Percentiles rank a stretch among this genome's conserved stretches.
phyloP scores from a whole-genome alignment of 192 early-diverging fungal species.

The Phycomyces blakesleeanus region DNA sequence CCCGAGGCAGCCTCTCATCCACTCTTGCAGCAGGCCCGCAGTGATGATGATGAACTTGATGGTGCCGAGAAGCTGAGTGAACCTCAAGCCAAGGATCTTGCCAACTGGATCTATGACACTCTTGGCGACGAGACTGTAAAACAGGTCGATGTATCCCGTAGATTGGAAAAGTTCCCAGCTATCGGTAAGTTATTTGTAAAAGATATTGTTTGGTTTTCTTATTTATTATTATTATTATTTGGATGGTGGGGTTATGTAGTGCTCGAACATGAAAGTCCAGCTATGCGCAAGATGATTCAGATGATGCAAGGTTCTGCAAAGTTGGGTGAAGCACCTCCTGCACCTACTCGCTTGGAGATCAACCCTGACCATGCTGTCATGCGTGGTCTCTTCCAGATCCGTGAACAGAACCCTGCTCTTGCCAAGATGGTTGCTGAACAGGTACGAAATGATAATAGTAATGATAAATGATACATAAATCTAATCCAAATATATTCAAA shows the following conservation, averaged over 20 bases:
- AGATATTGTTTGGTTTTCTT: neutral
- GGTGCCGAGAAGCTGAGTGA: conserved; percentile 32
- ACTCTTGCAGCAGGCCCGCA: conserved; percentile 15
- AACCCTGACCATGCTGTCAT: conserved; percentile 69
- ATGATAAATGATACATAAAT: neutral
- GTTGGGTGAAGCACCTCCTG: conserved; percentile 48
- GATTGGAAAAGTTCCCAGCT: conserved; percentile 68
- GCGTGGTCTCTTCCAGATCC: conserved; percentile 58
- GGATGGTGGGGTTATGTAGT: conserved; percentile 30
- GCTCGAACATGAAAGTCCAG: conserved; percentile 68
- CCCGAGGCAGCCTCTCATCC: conserved; percentile 42
- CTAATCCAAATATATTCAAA: neutral
- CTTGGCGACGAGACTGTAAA: conserved; percentile 61
- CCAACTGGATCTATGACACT: conserved; percentile 56
- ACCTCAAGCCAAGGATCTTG: conserved; percentile 44
- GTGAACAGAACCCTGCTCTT: conserved; percentile 53
- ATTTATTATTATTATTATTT: neutral
- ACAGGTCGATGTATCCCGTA: conserved; percentile 67
- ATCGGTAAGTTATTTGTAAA: conserved; percentile 50
- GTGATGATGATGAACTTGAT: conserved; percentile 1
- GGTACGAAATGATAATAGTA: conserved; percentile 24
- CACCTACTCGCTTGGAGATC: conserved; percentile 71
- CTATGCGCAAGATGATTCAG: conserved; percentile 64
- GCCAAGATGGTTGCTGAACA: conserved; percentile 68
- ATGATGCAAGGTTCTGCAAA: conserved; percentile 59